A percentile compares a stretch with the other conserved stretches of the same genome.
Evolutionary conservation across 345 rosid genomes (phyloP).

Genomic region (Theobroma cacao): DNA sequence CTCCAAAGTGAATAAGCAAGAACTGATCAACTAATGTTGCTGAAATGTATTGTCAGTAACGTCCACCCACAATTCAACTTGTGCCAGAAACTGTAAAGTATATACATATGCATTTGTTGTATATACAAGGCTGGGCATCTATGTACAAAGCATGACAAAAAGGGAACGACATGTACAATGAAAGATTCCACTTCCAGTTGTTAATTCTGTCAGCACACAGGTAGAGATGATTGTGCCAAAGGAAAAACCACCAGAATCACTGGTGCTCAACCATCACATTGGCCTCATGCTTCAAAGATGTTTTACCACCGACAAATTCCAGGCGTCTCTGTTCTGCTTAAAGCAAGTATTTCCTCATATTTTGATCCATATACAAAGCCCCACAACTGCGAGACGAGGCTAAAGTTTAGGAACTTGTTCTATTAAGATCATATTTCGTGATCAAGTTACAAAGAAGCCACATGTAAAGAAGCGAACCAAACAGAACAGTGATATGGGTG

Average conservation of each 20-base stretch:
- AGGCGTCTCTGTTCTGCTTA: conserved; percentile 57
- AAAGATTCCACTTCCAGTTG: neutral
- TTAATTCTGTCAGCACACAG: neutral
- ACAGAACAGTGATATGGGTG: neutral
- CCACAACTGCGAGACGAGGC: conserved; percentile 62
- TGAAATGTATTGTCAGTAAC: neutral
- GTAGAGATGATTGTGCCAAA: neutral
- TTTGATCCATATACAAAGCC: conserved; percentile 82
- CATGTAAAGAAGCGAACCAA: neutral
- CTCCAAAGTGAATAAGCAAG: neutral
- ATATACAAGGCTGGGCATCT: conserved; percentile 16
- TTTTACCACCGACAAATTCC: conserved; percentile 81
- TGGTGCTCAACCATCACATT: neutral
- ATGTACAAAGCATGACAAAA: conserved; percentile 12
- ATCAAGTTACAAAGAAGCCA: neutral
- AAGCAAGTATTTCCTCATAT: conserved; percentile 79
- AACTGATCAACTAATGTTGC: neutral
- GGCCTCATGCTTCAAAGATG: neutral
- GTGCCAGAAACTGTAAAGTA: neutral
- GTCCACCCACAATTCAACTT: neutral
- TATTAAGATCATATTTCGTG: neutral
- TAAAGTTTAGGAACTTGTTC: neutral
- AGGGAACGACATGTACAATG: neutral
- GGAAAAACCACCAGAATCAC: conserved; percentile 1
- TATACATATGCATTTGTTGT: neutral